These are phyloP conservation scores for Canariomyces notabilis DNA, from an alignment of 2,329 filamentous ascomycete genomes.

Conservation along the genomic window DNA sequence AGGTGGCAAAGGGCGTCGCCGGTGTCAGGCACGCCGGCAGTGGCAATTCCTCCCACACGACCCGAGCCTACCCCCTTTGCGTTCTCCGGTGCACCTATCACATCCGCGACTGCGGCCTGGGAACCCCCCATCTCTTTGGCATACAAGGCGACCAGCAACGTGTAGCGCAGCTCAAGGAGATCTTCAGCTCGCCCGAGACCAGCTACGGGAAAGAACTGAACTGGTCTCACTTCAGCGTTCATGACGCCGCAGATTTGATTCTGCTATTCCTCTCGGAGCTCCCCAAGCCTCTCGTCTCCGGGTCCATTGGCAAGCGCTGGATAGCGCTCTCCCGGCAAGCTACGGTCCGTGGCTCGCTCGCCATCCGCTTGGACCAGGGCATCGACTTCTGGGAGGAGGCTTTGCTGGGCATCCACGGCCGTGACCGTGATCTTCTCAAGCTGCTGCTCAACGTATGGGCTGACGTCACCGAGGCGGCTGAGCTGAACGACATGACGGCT, in stretches of 20 bases:
- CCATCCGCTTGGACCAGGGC: constrained; percentile 36
- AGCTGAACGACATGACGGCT: constrained; percentile 40
- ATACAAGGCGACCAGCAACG: constrained; percentile 31
- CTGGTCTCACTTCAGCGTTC: constrained; percentile 33
- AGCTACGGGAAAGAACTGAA: constrained; percentile 36
- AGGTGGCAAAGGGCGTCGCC: constrained; percentile 35
- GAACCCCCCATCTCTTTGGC: constrained; percentile 36
- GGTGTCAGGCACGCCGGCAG: constrained; percentile 35
- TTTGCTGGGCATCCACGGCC: constrained; percentile 35
- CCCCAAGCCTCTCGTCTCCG: constrained; percentile 35
- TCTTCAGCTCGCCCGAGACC: constrained; percentile 33
- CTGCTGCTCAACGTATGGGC: constrained; percentile 41
- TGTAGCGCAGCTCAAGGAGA: constrained; percentile 33
- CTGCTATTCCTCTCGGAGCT: constrained; percentile 37
- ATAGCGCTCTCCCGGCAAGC: constrained; percentile 38
- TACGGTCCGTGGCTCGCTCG: constrained; percentile 31
- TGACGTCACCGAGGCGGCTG: constrained; percentile 35
- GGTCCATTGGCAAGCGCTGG: constrained; percentile 37
- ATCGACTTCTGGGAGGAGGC: constrained; percentile 46
- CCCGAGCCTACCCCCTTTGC: constrained; percentile 37
- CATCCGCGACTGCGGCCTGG: constrained; percentile 31
- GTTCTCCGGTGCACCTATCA: constrained; percentile 38
- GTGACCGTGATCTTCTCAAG: constrained; percentile 36
- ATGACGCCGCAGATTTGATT: constrained; percentile 40
- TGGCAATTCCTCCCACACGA: constrained; percentile 30